These are phyloP conservation scores for Penicillium sp. DNA, from an alignment of 2,329 filamentous ascomycete genomes.

Conservation along the genomic window DNA sequence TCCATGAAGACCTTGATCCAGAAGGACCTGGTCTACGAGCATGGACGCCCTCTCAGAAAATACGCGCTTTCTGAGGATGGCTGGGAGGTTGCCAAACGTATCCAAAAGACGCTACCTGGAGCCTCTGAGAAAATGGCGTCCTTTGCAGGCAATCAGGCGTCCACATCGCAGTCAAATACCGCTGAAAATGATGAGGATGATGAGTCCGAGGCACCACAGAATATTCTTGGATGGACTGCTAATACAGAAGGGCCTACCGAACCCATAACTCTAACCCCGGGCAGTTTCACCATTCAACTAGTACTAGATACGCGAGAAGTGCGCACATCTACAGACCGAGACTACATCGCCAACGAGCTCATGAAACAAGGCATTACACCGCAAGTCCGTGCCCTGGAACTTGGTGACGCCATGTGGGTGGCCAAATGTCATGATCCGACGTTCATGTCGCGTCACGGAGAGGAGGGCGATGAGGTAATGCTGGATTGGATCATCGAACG, in stretches of 20 bases:
- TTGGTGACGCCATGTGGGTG: slow-evolving; percentile 80
- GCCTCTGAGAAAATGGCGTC: slow-evolving; percentile 21
- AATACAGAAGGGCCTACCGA: slow-evolving; percentile 45
- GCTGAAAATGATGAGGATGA: slow-evolving; percentile 17
- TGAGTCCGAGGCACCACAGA: background rate
- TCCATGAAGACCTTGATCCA: slow-evolving; percentile 76
- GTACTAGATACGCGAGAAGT: slow-evolving; percentile 77
- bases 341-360: slow-evolving; percentile 76
- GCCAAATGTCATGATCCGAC: slow-evolving; percentile 69
- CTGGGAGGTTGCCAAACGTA: slow-evolving; percentile 72
- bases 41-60: slow-evolving; percentile 67
- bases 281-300: slow-evolving; percentile 72
- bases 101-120: slow-evolving; percentile 56
- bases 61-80: slow-evolving; percentile 78
- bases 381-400: slow-evolving; percentile 69
- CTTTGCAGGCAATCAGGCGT: slow-evolving; percentile 11
- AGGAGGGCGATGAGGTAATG: slow-evolving; percentile 67
- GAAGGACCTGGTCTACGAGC: slow-evolving; percentile 75
- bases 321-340: slow-evolving; percentile 71
- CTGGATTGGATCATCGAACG: slow-evolving; percentile 82
- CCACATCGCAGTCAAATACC: background rate
- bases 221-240: background rate
- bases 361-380: slow-evolving; percentile 67
- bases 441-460: slow-evolving; percentile 60
- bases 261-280: slow-evolving; percentile 66